Base-by-base conservation (phyloP, 768 basidiomycete species). In the Sporobolomyces pararoseus region DNA sequence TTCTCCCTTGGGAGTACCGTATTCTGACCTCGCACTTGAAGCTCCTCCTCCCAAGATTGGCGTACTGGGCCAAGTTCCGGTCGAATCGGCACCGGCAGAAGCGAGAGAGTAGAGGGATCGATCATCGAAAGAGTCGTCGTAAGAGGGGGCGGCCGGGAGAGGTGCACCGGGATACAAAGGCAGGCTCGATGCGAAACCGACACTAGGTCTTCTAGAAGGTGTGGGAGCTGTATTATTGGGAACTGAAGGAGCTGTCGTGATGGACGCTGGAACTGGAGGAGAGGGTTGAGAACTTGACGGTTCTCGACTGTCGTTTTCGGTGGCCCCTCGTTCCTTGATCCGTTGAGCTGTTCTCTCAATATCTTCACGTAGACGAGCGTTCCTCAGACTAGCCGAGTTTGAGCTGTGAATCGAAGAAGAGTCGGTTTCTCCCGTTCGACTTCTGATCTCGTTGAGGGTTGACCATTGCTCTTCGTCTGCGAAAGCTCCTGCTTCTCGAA, bases 321-420 rank as follows among this genome's bases (percentile, higher is more conserved):
- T 7, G 44, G 63, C 68, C 39, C 57, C 47, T 10, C 54, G 47
- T 50, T 58, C 51, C 21, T 57, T 55, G 31, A 73, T 53, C 29
- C 55, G 51, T 35, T 50, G 59, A 21, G 68, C 68, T 27, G 65
- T 65, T 29, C 32, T 34, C 51, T 73, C 68, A 19, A 73, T 73
- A 27, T 73, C 72, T 35, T 66, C 55, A 21, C 72, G n/a, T n/a
- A 73, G 44, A 4, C 72, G 39, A 12, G 49, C 53, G 5, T 49
- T 61, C 0, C 72, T 46, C 10, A 69, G 16, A 49, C 67, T 69
- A 19, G 39, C 19, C 35, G 64, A n/a, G 23, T 25, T 49, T 12
- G n/a, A 17, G 49, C 65, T 66, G 39, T 37, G 39, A 19, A 68
- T 39, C 42, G 67, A 65, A 7, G 37, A 39, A 0, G 42, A 3